Base-by-base conservation (phyloP, 495 filamentous ascomycete species). In the Aspergillus nidulans region DNA sequence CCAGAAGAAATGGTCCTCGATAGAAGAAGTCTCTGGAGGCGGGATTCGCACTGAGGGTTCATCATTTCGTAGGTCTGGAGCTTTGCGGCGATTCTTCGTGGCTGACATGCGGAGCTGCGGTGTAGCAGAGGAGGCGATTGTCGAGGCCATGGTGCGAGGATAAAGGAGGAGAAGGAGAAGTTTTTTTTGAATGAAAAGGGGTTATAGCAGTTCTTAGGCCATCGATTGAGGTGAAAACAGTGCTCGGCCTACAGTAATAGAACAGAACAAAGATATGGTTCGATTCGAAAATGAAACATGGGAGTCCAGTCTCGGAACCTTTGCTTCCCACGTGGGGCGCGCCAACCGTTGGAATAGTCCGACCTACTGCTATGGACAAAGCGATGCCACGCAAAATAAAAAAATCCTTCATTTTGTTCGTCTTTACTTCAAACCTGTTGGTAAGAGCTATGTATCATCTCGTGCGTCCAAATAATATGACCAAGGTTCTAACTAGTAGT, bases 1-100 rank as follows among this genome's bases (percentile, higher is more conserved):
- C 95, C 95, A 96, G 71, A 91, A 86, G 72, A 88, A 88, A 38
- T 76, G 70, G 58, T 86, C 80, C 10, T 79, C 68, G 23, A 74
- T 71, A 6, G 65, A 52, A 20, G 69, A 68, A 39, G 56, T 30
- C 46, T 68, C 67, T 38, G 71, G 71, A 39, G 73, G 69, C 24
- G 70, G 51, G 44, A 67, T 64, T 63, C 69, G 60, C 38, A 57
- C 24, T 8, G 69, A 68, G 8, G 48, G 54, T 26, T 56, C 59
- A 13, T 55, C 62, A 60, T 38, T 43, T 28, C 62, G 52, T 57
- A 46, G 36, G 15, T 50, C 53, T 43, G 10, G 52, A 20, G 51
- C 59, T 57, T 45, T 51, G 30, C 49, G 23, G 28, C 46, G 52
- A n/a, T 52, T 58, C 58, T 70, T 72, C 26, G 68, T 59, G 44